phyloP scores from a whole-genome alignment of 2,329 filamentous ascomycete genomes.

The Didymella exigua region DNA sequence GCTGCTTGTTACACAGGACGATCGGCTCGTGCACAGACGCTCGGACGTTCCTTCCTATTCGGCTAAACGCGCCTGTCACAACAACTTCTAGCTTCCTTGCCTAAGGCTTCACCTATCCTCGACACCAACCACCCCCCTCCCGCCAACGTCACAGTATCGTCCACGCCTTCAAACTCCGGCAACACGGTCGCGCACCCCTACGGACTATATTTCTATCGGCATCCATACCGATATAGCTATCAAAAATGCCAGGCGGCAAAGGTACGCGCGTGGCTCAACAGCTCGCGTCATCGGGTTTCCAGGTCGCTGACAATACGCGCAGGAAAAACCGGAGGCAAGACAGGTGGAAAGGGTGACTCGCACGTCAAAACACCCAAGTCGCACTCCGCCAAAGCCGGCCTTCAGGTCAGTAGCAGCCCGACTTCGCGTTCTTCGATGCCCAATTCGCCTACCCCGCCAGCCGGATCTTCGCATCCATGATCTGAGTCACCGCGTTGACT shows the following conservation, averaged over 20 bases:
- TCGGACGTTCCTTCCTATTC: slow-evolving; percentile 32
- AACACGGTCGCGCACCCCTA: slow-evolving; percentile 42
- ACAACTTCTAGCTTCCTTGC: slow-evolving; percentile 35
- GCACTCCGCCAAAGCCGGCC: slow-evolving; percentile 90
- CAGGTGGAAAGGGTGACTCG: slow-evolving; percentile 76
- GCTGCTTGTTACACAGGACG: slow-evolving; percentile 20
- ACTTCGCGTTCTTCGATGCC: slow-evolving; percentile 22
- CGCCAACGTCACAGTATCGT: slow-evolving; percentile 41
- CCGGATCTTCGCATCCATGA: slow-evolving; percentile 12
- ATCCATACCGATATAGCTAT: slow-evolving; percentile 27
- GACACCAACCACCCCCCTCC: slow-evolving; percentile 41
- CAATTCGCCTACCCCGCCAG: slow-evolving; percentile 29
- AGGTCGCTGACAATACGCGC: slow-evolving; percentile 29
- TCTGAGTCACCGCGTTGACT: slow-evolving; percentile 35
- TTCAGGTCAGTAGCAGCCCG: slow-evolving; percentile 74
- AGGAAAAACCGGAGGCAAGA: slow-evolving; percentile 79
- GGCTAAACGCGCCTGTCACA: slow-evolving; percentile 38
- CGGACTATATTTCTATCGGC: slow-evolving; percentile 33
- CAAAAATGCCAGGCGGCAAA: slow-evolving; percentile 81
- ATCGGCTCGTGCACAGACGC: slow-evolving; percentile 27
- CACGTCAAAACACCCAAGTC: slow-evolving; percentile 89
- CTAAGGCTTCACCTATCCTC: slow-evolving; percentile 34
- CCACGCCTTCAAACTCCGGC: slow-evolving; percentile 27
- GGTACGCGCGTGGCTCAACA: slow-evolving; percentile 67
- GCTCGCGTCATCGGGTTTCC: slow-evolving; percentile 26